Conservation (phyloP, 2,329 filamentous ascomycete species). For the Graphium sp. region DNA sequence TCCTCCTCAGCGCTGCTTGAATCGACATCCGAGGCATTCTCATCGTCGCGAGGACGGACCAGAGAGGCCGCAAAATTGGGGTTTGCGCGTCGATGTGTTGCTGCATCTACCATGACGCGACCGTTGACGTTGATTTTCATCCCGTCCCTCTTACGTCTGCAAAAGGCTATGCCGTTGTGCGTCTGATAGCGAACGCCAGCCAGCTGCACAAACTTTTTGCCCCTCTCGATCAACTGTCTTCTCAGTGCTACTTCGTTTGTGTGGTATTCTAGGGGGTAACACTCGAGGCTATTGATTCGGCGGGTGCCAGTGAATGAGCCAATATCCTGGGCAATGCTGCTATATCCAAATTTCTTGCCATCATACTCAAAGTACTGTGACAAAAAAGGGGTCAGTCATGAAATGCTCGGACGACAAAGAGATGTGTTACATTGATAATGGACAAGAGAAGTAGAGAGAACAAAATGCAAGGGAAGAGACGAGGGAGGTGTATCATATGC, state of each 20-base stretch:
- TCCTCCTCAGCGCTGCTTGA: constrained; percentile 23
- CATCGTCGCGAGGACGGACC: constrained; percentile 55
- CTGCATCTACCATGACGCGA: constrained; percentile 75
- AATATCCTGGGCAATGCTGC: constrained; percentile 53
- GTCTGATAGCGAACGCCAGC: constrained; percentile 69
- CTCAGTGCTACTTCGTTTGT: constrained; percentile 50
- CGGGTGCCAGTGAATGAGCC: constrained; percentile 61
- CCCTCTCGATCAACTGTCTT: constrained; percentile 55
- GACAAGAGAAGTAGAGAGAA: background rate
- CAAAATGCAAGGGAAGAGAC: background rate
- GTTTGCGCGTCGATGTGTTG: constrained; percentile 67
- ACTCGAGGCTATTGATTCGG: constrained; percentile 64
- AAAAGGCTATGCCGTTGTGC: constrained; percentile 72
- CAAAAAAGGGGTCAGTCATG: background rate
- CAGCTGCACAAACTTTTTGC: constrained; percentile 70
- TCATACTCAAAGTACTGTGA: constrained; percentile 67
- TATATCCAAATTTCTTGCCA: constrained; percentile 69
- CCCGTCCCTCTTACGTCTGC: constrained; percentile 60
- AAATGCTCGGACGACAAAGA: background rate
- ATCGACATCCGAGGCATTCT: constrained; percentile 35
- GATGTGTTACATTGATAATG: too few species aligned
- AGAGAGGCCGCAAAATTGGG: constrained; percentile 69
- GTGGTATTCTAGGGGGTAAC: constrained; percentile 69
- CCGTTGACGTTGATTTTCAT: constrained; percentile 75
- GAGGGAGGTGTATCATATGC: background rate